Base-by-base conservation (phyloP, 208 protist genomes). In the Crithidia acanthocephali region DNA sequence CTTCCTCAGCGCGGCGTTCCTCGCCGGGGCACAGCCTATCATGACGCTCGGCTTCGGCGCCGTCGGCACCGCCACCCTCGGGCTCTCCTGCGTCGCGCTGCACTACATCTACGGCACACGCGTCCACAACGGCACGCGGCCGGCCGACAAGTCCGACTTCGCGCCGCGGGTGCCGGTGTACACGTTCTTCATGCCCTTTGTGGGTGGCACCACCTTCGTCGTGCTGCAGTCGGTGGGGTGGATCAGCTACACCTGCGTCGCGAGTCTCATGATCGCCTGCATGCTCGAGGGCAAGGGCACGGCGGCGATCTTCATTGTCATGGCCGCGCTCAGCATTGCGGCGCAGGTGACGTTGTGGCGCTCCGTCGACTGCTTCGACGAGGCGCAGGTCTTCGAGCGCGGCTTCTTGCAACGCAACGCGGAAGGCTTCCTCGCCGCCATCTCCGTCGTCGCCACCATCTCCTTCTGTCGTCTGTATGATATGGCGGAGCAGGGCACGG, bases 121-220 rank as follows among this genome's bases (percentile, higher is more conserved):
- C 40, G 50, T 91, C 60, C 86, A 95, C 66, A 58, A 69, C 22
- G 72, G 56, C 25, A 83, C 80, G 2, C 76, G 75, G 5, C 33
- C 52, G 20, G 20, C 57, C 18, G 32, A 45, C 63, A 22, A 35
- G 50, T 23, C 61, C 6, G 40, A 22, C 18, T 55, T 53, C 4
- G 9, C 52, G 42, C 60, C 15, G 35, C 61, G 32, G 0, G 53
- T 57, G 53, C 59, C 58, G 22, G 61, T 68, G 52, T 93, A 90
- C 64, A 71, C 60, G 13, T 80, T 81, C 63, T 90, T 91, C 76
- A 95, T 93, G 88, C 87, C 90, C 4, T 93, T 93, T 59, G 76
- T 65, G 2, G 90, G 87, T 37, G 90, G 90, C 8, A 40, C 69
- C 2, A 62, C 40, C 1, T 95, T 92, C 75, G 80, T 92, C 2